Base-by-base conservation (phyloP, 495 filamentous ascomycete species). In the Aspergillus sclerotiicarbonarius region DNA sequence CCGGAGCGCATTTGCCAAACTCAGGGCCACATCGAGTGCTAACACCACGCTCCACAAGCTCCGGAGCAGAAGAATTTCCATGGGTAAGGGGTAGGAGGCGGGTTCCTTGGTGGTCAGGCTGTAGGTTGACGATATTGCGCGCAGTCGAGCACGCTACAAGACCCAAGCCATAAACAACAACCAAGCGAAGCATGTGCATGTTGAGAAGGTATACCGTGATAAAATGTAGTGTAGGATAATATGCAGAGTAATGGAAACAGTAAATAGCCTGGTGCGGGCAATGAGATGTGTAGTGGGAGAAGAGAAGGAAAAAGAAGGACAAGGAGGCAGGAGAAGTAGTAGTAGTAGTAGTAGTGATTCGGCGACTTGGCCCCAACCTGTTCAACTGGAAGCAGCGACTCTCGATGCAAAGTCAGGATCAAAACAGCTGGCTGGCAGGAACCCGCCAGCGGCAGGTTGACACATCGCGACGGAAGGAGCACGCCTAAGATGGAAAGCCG, bases 1-100 rank as follows among this genome's bases (percentile, higher is more conserved):
- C 80, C 4, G 74, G 51, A 3, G 79, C 63, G 63, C 88, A 90
- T 49, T 67, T 75, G 20, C 82, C 83, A 49, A 69, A 65, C 8
- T 62, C 62, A 16, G 70, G 66, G 30, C 78, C 78, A 52, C 78
- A 80, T 54, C 71, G 67, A 49, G 63, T 67, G 18, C 70, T 64
- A 18, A 52, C 53, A 20, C 57, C 66, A 43, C 68, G 67, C 19
- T 39, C 45, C n/a, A 58, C 56, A 19, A 67, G 59, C 33, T 30
- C 15, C 35, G 46, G 48, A n/a, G 47, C 32, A 16, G 15, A 15
- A 4, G 9, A 16, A 25, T 45, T 50, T 5, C 32, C 56, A 10
- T 56, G 44, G 35, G 52, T 9, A 16, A 57, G 41, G 45, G 56
- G 21, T 12, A 55, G 13, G 8, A 57, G 9, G 4, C 16, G 31